These are phyloP conservation scores for Triadica sebifera DNA, from an alignment of 345 rosid genomes.

Conservation along the genomic window DNA sequence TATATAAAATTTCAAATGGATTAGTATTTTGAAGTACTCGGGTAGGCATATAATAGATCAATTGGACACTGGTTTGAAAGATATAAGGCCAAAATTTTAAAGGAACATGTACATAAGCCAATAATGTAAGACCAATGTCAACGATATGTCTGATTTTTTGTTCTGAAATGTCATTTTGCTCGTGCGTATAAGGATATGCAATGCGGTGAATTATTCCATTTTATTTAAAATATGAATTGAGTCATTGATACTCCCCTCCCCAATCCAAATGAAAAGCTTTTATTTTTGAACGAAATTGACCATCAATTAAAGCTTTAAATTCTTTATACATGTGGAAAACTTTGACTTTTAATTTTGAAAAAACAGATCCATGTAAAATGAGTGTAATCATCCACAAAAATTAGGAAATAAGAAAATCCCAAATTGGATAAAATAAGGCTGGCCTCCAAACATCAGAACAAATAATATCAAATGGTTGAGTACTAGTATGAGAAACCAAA, in stretches of 20 bases:
- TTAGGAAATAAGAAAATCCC: background rate
- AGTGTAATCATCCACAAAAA: background rate
- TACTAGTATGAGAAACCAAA: no score
- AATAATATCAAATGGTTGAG: constrained; percentile 1
- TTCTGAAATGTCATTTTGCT: no score
- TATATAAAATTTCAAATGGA: background rate
- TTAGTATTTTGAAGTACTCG: background rate
- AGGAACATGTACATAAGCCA: background rate
- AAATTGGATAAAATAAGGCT: background rate
- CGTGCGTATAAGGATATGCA: no score
- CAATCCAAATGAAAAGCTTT: no score
- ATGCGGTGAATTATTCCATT: no score
- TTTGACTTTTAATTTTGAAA: background rate
- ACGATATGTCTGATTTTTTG: no score
- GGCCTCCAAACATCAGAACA: background rate
- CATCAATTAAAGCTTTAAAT: no score
- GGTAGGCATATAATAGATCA: background rate
- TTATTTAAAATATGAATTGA: no score
- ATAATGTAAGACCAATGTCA: no score
- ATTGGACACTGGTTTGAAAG: background rate
- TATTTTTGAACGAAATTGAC: no score
- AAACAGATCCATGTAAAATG: no score
- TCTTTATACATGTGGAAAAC: background rate
- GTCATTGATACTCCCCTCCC: no score
- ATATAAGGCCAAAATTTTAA: background rate